phyloP scores from a whole-genome alignment of 2,329 filamentous ascomycete species.

The Chaetomium sp. region DNA sequence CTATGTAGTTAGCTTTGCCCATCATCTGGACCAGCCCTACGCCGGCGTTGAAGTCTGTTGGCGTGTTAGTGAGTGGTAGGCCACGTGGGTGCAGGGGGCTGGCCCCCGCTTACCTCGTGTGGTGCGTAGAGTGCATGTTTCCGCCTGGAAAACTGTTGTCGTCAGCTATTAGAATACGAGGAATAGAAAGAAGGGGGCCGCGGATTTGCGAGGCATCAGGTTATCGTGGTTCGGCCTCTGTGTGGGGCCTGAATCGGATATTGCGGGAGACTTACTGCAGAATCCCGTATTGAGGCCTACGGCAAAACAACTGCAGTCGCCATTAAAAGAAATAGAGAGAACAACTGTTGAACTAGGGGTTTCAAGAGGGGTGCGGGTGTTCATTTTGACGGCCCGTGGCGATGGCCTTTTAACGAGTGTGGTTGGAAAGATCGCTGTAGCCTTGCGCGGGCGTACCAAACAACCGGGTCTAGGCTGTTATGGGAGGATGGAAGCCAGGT shows the following conservation, averaged over 20 bases:
- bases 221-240: not conserved
- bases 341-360: slow-evolving; percentile 72
- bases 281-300: slow-evolving; percentile 86
- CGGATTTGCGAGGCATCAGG: not conserved
- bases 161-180: slow-evolving; percentile 34
- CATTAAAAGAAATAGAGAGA: slow-evolving; percentile 83
- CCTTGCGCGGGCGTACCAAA: not conserved
- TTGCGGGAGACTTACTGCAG: slow-evolving; percentile 58
- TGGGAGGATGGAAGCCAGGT: not conserved
- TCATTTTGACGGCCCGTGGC: slow-evolving; percentile 60
- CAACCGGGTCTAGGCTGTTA: not conserved
- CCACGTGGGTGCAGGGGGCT: not conserved
- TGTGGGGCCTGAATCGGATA: slow-evolving; percentile 5
- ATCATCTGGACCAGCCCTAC: slow-evolving; percentile 86
- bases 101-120: slow-evolving; percentile 41
- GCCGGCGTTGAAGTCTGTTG: slow-evolving; percentile 74
- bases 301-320: slow-evolving; percentile 80
- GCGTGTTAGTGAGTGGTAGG: slow-evolving; percentile 13
- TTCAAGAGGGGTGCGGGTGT: slow-evolving; percentile 85
- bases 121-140: slow-evolving; percentile 69
- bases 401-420: slow-evolving; percentile 11
- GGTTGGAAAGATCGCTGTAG: not conserved
- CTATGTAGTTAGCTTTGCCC: slow-evolving; percentile 82
- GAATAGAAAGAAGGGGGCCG: not conserved
- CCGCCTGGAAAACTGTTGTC: slow-evolving; percentile 67